Conservation (phyloP, 495 filamentous ascomycete species). For the Aspergillus steynii region DNA sequence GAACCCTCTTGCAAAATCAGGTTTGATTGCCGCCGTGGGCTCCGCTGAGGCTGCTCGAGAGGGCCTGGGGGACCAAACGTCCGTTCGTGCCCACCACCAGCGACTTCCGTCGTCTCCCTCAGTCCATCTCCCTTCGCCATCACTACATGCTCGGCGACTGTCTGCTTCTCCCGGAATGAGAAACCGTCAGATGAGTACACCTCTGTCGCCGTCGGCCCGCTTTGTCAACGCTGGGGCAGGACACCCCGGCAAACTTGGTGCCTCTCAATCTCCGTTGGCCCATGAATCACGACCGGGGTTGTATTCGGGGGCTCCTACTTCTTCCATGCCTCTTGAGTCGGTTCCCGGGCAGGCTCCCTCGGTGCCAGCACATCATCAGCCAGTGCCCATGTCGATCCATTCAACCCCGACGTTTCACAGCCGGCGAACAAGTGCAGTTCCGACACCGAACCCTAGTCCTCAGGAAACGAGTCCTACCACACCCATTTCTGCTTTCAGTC, state of each 20-base stretch:
- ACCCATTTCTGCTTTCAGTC: constrained; percentile 51
- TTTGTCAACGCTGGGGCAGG: constrained; percentile 34
- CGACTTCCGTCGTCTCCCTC: constrained; percentile 37
- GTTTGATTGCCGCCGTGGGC: constrained; percentile 7
- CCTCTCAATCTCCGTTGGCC: constrained; percentile 49
- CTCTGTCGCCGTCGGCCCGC: constrained; percentile 59
- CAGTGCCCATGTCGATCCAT: constrained; percentile 35
- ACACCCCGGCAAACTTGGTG: constrained; percentile 46
- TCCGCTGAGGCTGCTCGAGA: constrained; percentile 28
- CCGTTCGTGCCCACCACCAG: constrained; percentile 29
- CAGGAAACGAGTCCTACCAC: constrained; percentile 59
- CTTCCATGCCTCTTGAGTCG: constrained; percentile 32
- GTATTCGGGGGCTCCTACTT: constrained; percentile 28
- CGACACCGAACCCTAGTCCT: constrained; percentile 43
- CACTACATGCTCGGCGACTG: constrained; percentile 30
- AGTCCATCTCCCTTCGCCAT: constrained; percentile 33
- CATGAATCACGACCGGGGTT: constrained; percentile 34
- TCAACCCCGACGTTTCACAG: constrained; percentile 44
- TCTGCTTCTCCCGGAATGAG: constrained; percentile 41
- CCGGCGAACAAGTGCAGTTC: constrained; percentile 44
- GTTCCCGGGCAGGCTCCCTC: constrained; percentile 29
- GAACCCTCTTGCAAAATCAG: constrained; percentile 41
- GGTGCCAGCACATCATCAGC: constrained; percentile 31
- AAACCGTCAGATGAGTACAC: constrained; percentile 60
- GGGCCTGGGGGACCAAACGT: constrained; percentile 25